Base-by-base conservation (phyloP, 176 grass and related monocot species). In the Guadua angustifolia region DNA sequence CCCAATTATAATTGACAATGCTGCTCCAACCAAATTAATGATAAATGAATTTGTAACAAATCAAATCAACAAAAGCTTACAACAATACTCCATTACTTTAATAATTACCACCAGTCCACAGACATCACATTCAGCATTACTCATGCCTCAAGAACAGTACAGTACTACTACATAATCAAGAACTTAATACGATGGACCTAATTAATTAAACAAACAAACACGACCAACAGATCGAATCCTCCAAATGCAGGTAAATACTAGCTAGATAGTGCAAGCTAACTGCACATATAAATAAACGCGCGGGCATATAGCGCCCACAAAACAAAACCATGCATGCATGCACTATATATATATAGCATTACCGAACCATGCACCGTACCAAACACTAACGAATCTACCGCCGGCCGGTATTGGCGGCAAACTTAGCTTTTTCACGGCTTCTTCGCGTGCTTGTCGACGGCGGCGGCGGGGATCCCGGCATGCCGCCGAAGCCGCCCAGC, bases 381-480 rank as follows among this genome's bases (percentile, higher is more conserved):
- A 57, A 51, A 60, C 78, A 77, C 75, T 67, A 67, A 12, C 45
- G 46, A 21, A 66, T 39, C 71, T 52, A 68, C 49, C 63, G 17
- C 49, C 63, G 47, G 46, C 13, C 21, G 49, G 43, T n/a, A n/a
- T n/a, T n/a, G 8, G 19, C 43, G 13, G 4, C 14, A 22, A 60
- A 22, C n/a, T 60, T 60, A 60, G 57, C 4, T 25, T 60, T 16
- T 74, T 92, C 82, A 94, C 0, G 92, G 92, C 76, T 92, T 81
- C 81, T 75, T 80, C 70, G 82, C 64, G 50, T 89, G 89, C 69
- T 86, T 56, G 66, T 78, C 60, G 56, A 84, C 82, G 52, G 62
- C 22, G 13, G 74, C 85, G 45, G 81, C 70, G 71, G 90, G 74
- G 77, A 71, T 0, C 90, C 88, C 1, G 84, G 88, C 88, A 90